Conservation (phyloP, 495 filamentous ascomycete species). For the Neurospora sublineolata region DNA sequence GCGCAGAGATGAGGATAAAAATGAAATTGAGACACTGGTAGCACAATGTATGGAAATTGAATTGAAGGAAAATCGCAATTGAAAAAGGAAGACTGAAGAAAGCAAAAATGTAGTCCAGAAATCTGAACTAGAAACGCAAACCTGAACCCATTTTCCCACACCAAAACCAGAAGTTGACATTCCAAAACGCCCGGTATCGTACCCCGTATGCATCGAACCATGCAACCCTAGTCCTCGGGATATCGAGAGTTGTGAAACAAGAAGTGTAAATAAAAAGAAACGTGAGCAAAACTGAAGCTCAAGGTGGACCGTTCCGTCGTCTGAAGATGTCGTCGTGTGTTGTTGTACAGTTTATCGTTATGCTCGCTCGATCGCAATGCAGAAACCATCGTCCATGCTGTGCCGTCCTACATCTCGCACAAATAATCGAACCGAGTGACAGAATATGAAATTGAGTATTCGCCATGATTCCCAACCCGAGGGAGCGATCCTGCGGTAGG, state of each 20-base stretch:
- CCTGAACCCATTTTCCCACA: neutral
- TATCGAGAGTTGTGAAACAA: neutral
- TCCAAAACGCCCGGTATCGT: neutral
- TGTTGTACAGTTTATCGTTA: neutral
- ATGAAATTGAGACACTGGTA: neutral
- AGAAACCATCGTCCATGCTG: neutral
- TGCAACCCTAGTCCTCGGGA: neutral
- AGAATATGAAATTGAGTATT: neutral
- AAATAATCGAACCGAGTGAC: neutral
- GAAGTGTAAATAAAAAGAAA: neutral
- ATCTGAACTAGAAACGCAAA: neutral
- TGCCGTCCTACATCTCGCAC: neutral
- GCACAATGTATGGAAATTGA: neutral
- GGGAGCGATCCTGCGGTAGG: neutral
- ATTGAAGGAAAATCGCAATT: neutral
- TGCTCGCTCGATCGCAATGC: neutral
- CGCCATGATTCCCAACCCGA: neutral
- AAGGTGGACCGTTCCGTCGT: neutral
- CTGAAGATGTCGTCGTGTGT: neutral
- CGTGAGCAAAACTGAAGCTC: neutral
- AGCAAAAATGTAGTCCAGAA: neutral
- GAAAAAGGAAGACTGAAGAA: neutral
- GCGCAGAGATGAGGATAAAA: neutral
- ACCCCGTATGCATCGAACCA: neutral
- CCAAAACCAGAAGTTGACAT: neutral